Percentiles rank a stretch among this genome's conserved stretches.
These are phyloP conservation scores for Leccinum fibrillosum DNA, from an alignment of 768 basidiomycete genomes.

Conservation along the genomic window DNA sequence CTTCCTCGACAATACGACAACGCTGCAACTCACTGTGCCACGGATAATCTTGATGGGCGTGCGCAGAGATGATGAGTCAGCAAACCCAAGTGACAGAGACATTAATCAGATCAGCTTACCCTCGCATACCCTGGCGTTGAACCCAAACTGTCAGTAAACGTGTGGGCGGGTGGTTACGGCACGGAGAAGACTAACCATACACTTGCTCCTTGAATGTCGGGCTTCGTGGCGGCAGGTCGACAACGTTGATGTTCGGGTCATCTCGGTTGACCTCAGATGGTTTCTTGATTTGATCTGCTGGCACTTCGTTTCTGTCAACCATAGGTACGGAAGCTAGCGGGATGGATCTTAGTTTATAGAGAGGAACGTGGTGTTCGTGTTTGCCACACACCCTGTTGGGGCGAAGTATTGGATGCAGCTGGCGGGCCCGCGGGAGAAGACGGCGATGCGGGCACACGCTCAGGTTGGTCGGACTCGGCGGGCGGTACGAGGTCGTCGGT, in stretches of 20 bases:
- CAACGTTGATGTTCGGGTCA: constrained; percentile 25
- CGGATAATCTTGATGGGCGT: constrained; percentile 23
- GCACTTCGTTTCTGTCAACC: constrained; percentile 34
- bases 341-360: background rate
- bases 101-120: constrained; percentile 13
- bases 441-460: background rate
- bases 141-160: background rate
- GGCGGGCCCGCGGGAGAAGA: constrained; percentile 29
- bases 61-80: background rate
- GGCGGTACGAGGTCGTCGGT: background rate
- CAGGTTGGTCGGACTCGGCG: constrained; percentile 1
- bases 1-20: constrained; percentile 2
- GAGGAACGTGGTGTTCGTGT: background rate
- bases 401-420: constrained; percentile 25
- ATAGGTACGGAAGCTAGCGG: constrained; percentile 34
- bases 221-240: constrained; percentile 20
- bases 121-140: constrained; percentile 28
- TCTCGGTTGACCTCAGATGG: constrained; percentile 20
- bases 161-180: background rate
- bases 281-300: constrained; percentile 23
- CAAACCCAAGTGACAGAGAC: background rate
- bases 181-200: constrained; percentile 39
- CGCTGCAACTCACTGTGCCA: constrained; percentile 24
- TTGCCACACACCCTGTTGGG: constrained; percentile 32
- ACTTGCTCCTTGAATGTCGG: constrained; percentile 60